Percentiles rank a stretch among this genome's conserved stretches.
phyloP scores from a whole-genome alignment of 192 early-diverging fungal genomes.

The Dispira simplex region DNA sequence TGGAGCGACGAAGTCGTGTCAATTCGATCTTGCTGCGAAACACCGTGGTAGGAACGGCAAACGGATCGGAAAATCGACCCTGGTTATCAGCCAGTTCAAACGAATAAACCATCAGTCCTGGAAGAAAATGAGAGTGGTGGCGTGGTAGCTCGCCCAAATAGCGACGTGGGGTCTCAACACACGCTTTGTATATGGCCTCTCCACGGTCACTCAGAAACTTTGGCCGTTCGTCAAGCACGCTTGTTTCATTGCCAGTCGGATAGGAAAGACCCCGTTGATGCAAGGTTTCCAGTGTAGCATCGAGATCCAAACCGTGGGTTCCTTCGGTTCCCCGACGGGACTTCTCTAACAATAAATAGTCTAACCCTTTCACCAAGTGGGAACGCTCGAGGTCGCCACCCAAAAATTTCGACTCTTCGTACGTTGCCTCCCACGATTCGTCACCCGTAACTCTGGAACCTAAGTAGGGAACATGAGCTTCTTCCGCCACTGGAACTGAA shows the following conservation, averaged over 20 bases:
- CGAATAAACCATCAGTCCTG: slow-evolving; percentile 61
- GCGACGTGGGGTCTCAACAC: slow-evolving; percentile 21
- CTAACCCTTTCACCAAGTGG: slow-evolving; percentile 86
- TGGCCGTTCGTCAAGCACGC: neutral
- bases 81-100: slow-evolving; percentile 41
- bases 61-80: slow-evolving; percentile 25
- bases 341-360: slow-evolving; percentile 67
- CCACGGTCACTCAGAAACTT: slow-evolving; percentile 19
- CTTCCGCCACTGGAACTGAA: neutral
- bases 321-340: slow-evolving; percentile 33
- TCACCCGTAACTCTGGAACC: neutral
- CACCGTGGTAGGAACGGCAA: slow-evolving; percentile 51
- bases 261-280: slow-evolving; percentile 8
- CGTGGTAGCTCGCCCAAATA: slow-evolving; percentile 22
- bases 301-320: slow-evolving; percentile 23
- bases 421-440: slow-evolving; percentile 19
- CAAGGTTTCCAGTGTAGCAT: slow-evolving; percentile 15
- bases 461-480: neutral
- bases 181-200: slow-evolving; percentile 28
- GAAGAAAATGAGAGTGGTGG: slow-evolving; percentile 52
- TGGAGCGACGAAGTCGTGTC: slow-evolving; percentile 10
- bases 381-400: slow-evolving; percentile 79
- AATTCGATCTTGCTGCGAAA: slow-evolving; percentile 66
- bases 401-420: slow-evolving; percentile 76
- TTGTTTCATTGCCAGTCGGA: neutral